Conservation (phyloP, 169 alveolate species). For the Plasmodium inui region DNA sequence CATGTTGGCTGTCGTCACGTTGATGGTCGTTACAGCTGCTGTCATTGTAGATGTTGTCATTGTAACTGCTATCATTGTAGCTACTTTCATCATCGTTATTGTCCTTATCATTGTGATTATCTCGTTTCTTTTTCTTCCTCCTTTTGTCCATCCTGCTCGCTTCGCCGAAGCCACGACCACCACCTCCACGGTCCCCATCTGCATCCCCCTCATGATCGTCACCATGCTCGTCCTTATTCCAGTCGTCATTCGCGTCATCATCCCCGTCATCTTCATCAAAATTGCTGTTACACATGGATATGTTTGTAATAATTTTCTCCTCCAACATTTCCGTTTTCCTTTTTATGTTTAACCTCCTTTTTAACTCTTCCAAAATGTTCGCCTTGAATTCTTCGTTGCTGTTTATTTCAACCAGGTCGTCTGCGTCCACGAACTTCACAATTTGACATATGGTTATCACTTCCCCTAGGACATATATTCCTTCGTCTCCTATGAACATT, state of each 20-base stretch:
- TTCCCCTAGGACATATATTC: constrained; percentile 60
- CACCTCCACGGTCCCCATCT: background rate
- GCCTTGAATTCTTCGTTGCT: constrained; percentile 38
- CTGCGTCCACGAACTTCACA: constrained; percentile 51
- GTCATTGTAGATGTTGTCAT: background rate
- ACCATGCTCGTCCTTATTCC: background rate
- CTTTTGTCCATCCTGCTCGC: background rate
- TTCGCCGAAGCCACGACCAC: background rate
- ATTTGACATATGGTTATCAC: constrained; percentile 63
- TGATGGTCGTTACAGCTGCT: background rate
- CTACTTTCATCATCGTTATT: background rate
- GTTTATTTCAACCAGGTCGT: constrained; percentile 28
- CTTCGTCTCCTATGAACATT: constrained; percentile 74
- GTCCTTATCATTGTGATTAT: background rate
- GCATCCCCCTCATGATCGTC: background rate
- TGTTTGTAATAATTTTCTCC: constrained; percentile 35
- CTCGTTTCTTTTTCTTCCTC: background rate
- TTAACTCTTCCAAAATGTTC: constrained; percentile 38
- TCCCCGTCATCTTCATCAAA: background rate
- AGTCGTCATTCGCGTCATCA: background rate
- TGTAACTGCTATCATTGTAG: background rate
- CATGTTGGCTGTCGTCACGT: background rate
- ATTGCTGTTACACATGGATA: constrained; percentile 44
- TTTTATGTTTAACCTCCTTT: constrained; percentile 32
- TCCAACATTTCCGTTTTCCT: constrained; percentile 55